phyloP scores from a whole-genome alignment of 2,329 filamentous ascomycete genomes.

The Raffaelea albimanens region DNA sequence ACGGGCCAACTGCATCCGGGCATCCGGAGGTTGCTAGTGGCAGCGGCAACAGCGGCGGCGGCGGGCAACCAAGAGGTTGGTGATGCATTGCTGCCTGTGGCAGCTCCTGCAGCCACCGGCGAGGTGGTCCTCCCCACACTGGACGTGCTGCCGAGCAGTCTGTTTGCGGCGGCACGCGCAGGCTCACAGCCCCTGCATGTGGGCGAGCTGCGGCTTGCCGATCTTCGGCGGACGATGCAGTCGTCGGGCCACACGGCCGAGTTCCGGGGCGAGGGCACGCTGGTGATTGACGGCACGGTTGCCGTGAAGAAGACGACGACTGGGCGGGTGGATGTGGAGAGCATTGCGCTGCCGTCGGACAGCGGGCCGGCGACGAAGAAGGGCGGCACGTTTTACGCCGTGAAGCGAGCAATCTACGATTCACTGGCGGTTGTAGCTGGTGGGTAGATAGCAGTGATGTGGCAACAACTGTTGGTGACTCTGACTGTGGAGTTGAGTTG shows the following conservation, averaged over 20 bases:
- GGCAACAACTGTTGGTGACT: background rate
- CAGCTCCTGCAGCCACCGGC: constrained; percentile 8
- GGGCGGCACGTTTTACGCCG: constrained; percentile 70
- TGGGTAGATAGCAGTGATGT: constrained; percentile 30
- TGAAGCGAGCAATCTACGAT: constrained; percentile 87
- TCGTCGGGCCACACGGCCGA: constrained; percentile 76
- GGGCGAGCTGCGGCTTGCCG: constrained; percentile 81
- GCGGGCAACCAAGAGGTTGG: constrained; percentile 21
- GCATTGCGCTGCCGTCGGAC: constrained; percentile 47
- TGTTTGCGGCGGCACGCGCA: constrained; percentile 60
- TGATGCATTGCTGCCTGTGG: constrained; percentile 20
- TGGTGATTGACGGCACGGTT: constrained; percentile 81
- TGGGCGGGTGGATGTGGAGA: constrained; percentile 84
- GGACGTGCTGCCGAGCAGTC: constrained; percentile 39
- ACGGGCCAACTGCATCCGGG: constrained; percentile 55
- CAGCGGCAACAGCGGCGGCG: constrained; percentile 23
- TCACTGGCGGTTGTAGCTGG: constrained; percentile 85
- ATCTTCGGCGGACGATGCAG: constrained; percentile 78
- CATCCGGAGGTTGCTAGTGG: constrained; percentile 9
- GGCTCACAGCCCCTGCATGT: constrained; percentile 86
- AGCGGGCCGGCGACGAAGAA: constrained; percentile 28
- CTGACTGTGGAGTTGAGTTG: too few relatives aligned
- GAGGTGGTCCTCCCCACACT: constrained; percentile 34
- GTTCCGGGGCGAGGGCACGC: constrained; percentile 84
- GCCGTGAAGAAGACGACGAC: constrained; percentile 80